Evolutionary conservation across 2,329 filamentous ascomycete species (phyloP), one percentile per base, ranked within the genome.

Genomic region (Ophiostoma fasciatum): DNA sequence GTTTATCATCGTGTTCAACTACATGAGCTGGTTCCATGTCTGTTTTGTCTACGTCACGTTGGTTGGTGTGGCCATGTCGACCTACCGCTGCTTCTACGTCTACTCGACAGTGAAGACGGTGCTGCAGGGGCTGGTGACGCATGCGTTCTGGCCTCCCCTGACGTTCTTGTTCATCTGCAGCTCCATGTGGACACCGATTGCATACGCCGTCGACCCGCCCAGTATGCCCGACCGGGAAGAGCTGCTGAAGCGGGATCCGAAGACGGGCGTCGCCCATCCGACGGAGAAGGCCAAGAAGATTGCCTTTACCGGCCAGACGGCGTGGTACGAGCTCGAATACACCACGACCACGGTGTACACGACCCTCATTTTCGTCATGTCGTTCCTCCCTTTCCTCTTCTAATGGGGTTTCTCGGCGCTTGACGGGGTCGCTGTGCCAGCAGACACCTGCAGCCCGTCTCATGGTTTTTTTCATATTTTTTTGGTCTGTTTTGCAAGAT

Each of bases 171-270:
- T 68, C 47, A 60, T 68, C 32, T 64, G 62, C 56, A 63, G 57
- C 34, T 66, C 66, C 1, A 54, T 71, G 19, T 74, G 68, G 67
- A 70, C 63, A 0, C 74, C 74, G 0, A 60, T 78, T 31, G 58
- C 60, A 2, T 78, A 78, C 48, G 68, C 71, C 18, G 66, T 77
- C 36, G 66, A 67, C 43, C 74, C 74, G 1, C 74, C 74, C 66
- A 74, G 33, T n/a, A 40, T 43, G 38, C 44, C 44, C 3, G 44
- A 46, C 21, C 44, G 44, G 14, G 44, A 46, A 48, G 61, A 71
- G 6, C 53, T 78, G 12, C 55, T 78, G 30, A 54, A 59, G 5
- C 59, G 71, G 9, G 71, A 77, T 46, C 51, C 59, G 22, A 66
- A 68, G 53, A 70, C 66, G 5, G 58, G 61, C 15, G 60, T 71